These are phyloP conservation scores for Bipolaris cookei DNA, from an alignment of 2,329 filamentous ascomycete species.

Conservation along the genomic window DNA sequence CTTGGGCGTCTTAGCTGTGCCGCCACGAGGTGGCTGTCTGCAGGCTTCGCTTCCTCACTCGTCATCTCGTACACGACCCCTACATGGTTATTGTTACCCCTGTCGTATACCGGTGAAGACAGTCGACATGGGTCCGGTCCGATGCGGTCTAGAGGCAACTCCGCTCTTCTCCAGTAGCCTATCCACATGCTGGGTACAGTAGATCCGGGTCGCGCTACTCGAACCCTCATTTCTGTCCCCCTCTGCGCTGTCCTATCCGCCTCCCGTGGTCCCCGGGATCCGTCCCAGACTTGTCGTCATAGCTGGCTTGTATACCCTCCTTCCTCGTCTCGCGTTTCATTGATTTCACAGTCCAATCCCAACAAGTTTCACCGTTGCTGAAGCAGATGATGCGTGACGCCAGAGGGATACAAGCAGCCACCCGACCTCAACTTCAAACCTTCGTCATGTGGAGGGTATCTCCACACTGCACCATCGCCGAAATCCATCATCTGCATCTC, in stretches of 20 bases:
- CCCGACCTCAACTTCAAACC: background rate
- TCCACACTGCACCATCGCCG: background rate
- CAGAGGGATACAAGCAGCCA: background rate
- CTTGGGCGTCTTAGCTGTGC: slow-evolving; percentile 12
- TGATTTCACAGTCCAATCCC: background rate
- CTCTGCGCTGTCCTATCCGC: slow-evolving; percentile 16
- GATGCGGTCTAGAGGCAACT: slow-evolving; percentile 11
- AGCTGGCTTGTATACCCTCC: background rate
- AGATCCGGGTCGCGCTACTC: slow-evolving; percentile 24
- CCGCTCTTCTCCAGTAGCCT: slow-evolving; percentile 26
- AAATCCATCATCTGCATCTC: background rate
- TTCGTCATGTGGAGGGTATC: background rate
- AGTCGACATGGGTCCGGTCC: slow-evolving; percentile 4
- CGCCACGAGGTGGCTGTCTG: slow-evolving; percentile 14
- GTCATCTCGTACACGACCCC: slow-evolving; percentile 5
- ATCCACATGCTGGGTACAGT: slow-evolving; percentile 15
- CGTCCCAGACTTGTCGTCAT: slow-evolving; percentile 11
- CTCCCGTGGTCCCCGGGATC: slow-evolving; percentile 16
- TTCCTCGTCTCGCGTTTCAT: slow-evolving; percentile 10
- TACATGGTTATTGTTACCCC: slow-evolving; percentile 4
- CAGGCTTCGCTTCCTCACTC: slow-evolving; percentile 5
- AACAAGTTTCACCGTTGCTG: slow-evolving; percentile 2
- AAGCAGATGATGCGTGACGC: background rate
- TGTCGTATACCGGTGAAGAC: slow-evolving; percentile 10
- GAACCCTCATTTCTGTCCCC: slow-evolving; percentile 20